A percentile compares a stretch with the other conserved stretches of the same genome.
Conservation (phyloP, 805 yeast genomes). For the Peterozyma toletana region DNA sequence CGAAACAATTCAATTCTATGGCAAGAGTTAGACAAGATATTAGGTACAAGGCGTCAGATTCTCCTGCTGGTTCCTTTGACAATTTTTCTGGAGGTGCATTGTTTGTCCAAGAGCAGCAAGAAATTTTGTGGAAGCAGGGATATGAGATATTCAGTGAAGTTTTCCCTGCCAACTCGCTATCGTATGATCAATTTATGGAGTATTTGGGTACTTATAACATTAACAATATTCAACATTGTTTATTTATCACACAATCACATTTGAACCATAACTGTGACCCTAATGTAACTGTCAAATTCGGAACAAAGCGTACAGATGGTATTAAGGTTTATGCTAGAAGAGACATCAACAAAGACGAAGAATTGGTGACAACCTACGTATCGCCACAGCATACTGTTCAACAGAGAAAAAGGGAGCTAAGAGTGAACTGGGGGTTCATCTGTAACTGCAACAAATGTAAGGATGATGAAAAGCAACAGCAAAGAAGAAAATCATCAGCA, state of each 20-base stretch:
- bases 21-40: constrained; percentile 64
- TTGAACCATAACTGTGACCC: constrained; percentile 76
- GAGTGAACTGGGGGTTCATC: constrained; percentile 75
- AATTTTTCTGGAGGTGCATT: constrained; percentile 44
- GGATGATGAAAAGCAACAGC: constrained; percentile 37
- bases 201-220: constrained; percentile 70
- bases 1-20: constrained; percentile 49
- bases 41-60: constrained; percentile 51
- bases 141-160: constrained; percentile 40
- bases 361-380: constrained; percentile 62
- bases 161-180: constrained; percentile 28
- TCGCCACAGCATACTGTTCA: constrained; percentile 56
- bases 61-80: constrained; percentile 49
- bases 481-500: constrained; percentile 37
- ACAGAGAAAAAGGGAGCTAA: constrained; percentile 55
- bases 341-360: constrained; percentile 57
- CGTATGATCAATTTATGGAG: constrained; percentile 48
- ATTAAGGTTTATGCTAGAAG: constrained; percentile 53
- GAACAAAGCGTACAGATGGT: constrained; percentile 38
- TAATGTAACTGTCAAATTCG: constrained; percentile 47
- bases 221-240: constrained; percentile 60
- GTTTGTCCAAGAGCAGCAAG: constrained; percentile 49
- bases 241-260: constrained; percentile 59
- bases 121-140: constrained; percentile 53
- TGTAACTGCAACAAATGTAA: constrained; percentile 66